Percentiles rank a stretch among this genome's conserved stretches.
These are phyloP conservation scores for Phaeoacremonium minimum DNA, from an alignment of 2,329 filamentous ascomycete species.

Conservation along the genomic window DNA sequence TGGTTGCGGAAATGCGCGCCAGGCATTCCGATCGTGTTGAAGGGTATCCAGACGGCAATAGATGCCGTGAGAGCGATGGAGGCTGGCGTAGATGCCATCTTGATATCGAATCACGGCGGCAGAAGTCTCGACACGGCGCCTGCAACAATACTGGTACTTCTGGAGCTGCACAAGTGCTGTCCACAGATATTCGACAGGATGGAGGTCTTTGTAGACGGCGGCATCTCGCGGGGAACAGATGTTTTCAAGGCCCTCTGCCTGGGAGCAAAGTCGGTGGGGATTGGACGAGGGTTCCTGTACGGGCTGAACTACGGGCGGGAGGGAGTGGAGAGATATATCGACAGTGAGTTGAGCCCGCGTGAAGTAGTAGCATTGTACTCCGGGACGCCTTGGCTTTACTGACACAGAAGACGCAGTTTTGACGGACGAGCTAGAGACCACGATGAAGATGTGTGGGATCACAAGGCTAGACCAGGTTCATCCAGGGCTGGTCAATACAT, in stretches of 20 bases:
- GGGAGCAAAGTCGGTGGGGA: neutral
- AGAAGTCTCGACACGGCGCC: slow-evolving; percentile 33
- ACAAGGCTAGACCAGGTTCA: slow-evolving; percentile 57
- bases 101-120: slow-evolving; percentile 69
- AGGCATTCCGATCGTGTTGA: slow-evolving; percentile 56
- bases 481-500: slow-evolving; percentile 55
- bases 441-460: slow-evolving; percentile 63
- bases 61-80: slow-evolving; percentile 60
- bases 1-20: slow-evolving; percentile 58
- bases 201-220: slow-evolving; percentile 1
- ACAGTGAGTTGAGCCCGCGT: no score
- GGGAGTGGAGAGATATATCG: neutral
- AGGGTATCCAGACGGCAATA: slow-evolving; percentile 64
- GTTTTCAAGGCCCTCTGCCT: slow-evolving; percentile 2
- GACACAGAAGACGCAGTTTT: slow-evolving; percentile 31
- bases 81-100: slow-evolving; percentile 60
- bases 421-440: slow-evolving; percentile 59
- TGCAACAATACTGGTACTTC: slow-evolving; percentile 21
- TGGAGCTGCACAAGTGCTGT: neutral
- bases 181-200: neutral
- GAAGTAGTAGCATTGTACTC: no score
- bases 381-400: no score
- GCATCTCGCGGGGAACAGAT: neutral
- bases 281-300: neutral
- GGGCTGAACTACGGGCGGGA: slow-evolving; percentile 1